Base-by-base conservation (phyloP, 2,329 filamentous ascomycete genomes). In the Sporothrix curviconia region DNA sequence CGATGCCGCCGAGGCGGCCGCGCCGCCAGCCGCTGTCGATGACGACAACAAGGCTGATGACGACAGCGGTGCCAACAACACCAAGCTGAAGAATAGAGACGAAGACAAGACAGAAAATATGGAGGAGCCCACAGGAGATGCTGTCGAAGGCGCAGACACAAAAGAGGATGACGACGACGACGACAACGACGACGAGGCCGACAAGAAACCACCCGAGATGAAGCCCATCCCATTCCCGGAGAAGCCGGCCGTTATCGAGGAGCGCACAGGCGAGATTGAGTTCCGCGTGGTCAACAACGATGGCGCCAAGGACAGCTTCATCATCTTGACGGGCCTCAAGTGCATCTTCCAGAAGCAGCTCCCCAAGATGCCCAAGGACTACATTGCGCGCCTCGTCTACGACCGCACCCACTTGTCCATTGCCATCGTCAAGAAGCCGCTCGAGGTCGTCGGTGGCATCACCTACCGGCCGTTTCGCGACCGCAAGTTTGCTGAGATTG, bases 201-300 rank as follows among this genome's bases (percentile, higher is more conserved):
- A 46, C n/a, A 28, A 17, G 17, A 19, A 25, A 25, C 40, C 19
- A 12, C 40, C 19, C 36, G 56, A 49, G 25, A 78, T 80, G 63
- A 84, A 84, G 64, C 82, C 84, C 17, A 90, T 95, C 36, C 89
- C 89, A 1, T 96, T 94, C 66, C 91, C 91, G 1, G 91, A 96
- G 72, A 96, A 95, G 85, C 89, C 90, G 6, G 92, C 92, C 8
- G 92, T 96, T 4, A 80, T 95, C 63, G 94, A 99, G 74, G 94
- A 99, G 73, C 87, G 91, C 66, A 89, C 86, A 68, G 91, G 92
- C 67, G 90, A 95, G 63, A 97, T 99, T 65, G 91, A 97, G 71
- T 97, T 97, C 71, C 86, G 92, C 49, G 94, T 97, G 7, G 94
- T 99, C 66, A 97, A 97, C 78, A 99, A 99, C 69, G 94, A 99